Evolutionary conservation across 2,329 filamentous ascomycete species (phyloP).

Genomic region (Geosmithia putterillii): DNA sequence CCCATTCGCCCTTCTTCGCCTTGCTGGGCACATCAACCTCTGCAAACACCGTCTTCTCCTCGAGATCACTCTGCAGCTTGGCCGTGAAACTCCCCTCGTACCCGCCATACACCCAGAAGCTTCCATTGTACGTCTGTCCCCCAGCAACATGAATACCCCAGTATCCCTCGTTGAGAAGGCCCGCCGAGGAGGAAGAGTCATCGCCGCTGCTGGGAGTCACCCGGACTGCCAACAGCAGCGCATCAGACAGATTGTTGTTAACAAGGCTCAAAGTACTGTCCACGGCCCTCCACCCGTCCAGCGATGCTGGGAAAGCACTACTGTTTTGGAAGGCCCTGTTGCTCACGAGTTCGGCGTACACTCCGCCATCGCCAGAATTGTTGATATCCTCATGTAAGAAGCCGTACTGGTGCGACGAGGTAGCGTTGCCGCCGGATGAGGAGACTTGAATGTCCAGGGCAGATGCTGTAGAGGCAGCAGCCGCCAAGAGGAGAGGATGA

Average conservation of each 20-base stretch:
- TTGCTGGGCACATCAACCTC: conserved; percentile 31
- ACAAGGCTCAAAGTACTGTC: conserved; percentile 32
- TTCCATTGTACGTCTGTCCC: conserved; percentile 30
- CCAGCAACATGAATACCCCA: conserved; percentile 44
- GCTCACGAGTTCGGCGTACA: conserved; percentile 59
- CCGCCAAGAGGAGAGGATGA: too few relatives aligned
- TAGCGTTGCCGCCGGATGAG: conserved; percentile 25
- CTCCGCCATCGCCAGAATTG: conserved; percentile 58
- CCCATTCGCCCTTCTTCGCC: conserved; percentile 28
- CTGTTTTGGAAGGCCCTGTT: conserved; percentile 58
- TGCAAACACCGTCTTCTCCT: conserved; percentile 26
- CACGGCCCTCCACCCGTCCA: conserved; percentile 32
- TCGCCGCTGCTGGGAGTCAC: conserved; percentile 17
- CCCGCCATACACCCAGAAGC: conserved; percentile 38
- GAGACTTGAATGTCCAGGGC: conserved; percentile 24
- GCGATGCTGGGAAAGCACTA: conserved; percentile 24
- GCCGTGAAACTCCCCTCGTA: conserved; percentile 34
- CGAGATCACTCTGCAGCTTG: conserved; percentile 27
- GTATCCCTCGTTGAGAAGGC: conserved; percentile 40
- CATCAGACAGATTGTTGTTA: conserved; percentile 30
- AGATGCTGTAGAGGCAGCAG: conserved; percentile 1
- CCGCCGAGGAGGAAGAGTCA: conserved; percentile 19
- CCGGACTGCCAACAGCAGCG: conserved; percentile 37
- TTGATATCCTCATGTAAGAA: conserved; percentile 47
- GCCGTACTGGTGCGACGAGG: conserved; percentile 30